Evolutionary conservation across 768 basidiomycete genomes (phyloP), one percentile per base, ranked within the genome.

Genomic region (Coprinellus micaceus): DNA sequence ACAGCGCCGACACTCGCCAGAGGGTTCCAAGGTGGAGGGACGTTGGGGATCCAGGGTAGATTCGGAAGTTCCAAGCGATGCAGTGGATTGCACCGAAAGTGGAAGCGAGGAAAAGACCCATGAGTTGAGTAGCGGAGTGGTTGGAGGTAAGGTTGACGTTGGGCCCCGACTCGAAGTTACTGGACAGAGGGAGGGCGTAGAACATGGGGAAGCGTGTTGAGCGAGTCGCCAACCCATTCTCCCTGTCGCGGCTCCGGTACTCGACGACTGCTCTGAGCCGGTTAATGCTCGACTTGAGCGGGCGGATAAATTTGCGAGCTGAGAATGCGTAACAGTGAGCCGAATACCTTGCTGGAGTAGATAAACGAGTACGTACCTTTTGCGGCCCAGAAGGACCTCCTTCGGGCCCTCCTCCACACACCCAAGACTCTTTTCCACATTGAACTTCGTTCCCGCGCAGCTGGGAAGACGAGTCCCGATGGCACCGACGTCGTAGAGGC

Each of bases 61-160:
- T 66, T 6, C 29, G 25, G 40, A 67, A 61, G 12, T 33, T 7
- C 62, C 64, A 63, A 13, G 61, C 60, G 26, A 59, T 33, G 46
- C 61, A 67, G 43, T 66, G 66, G 29, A 66, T 61, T 1, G 50
- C 57, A 12, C 66, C 66, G 39, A 63, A 67, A 2, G 50, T 17
- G n/a, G 50, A 53, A 1, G 58, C 58, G 17, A 58, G 44, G 43
- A 61, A 9, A 10, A 44, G 19, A 7, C 41, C 41, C 41, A 44
- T 44, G 41, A 44, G 41, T 22, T 44, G 41, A 10, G 41, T 44
- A 7, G 21, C 7, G 13, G 10, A 10, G 21, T 44, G 41, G 21
- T 44, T 44, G 11, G 41, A 9, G 11, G 41, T 22, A 6, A 44
- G 10, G 11, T 10, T 13, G 9, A 19, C 9, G 36, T 37, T 9